phyloP scores from a whole-genome alignment of 2,329 filamentous ascomycete species.

The Fusarium udum region DNA sequence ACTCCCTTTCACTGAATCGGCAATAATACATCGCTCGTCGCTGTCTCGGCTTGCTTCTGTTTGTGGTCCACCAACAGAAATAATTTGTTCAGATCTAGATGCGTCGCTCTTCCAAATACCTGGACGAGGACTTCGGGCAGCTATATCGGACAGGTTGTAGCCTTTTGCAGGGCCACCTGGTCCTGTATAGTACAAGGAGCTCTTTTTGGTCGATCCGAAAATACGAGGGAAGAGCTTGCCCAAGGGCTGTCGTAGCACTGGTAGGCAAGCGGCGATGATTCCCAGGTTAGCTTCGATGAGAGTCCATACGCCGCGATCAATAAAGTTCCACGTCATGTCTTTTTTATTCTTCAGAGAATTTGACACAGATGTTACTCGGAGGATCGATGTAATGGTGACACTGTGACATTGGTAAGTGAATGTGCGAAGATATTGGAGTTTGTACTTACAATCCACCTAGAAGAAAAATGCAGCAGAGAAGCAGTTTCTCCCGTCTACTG shows the following conservation, averaged over 20 bases:
- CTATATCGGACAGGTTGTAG: background rate
- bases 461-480: background rate
- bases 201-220: background rate
- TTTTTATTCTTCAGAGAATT: background rate
- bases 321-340: background rate
- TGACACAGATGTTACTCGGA: background rate
- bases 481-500: background rate
- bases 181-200: background rate
- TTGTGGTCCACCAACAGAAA: background rate
- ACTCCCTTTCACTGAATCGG: background rate
- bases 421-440: accelerated
- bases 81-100: background rate
- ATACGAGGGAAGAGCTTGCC: background rate
- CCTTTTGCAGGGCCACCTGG: background rate
- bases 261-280: background rate
- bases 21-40: background rate
- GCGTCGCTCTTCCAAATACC: background rate
- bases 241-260: background rate
- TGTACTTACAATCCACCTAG: background rate
- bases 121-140: background rate
- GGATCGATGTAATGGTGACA: background rate
- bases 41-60: background rate
- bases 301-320: background rate
- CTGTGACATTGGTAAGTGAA: background rate
- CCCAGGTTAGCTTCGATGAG: background rate